Evolutionary conservation across 208 protist species (phyloP), one percentile per base, ranked within the genome.

Genomic region (Crithidia brevicula): DNA sequence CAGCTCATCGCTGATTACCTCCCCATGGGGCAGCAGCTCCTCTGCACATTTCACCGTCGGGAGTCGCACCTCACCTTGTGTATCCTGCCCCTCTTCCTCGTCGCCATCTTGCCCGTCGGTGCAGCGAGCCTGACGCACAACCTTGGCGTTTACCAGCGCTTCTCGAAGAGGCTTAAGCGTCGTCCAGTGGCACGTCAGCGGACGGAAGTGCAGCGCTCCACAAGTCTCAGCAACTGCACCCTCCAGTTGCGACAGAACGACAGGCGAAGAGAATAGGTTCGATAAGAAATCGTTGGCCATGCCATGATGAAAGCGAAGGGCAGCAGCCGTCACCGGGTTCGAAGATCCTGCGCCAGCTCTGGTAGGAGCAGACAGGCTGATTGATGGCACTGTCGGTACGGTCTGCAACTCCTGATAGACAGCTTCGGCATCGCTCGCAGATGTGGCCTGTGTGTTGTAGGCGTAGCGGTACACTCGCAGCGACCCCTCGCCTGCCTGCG

Each of bases 1-100:
- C 36, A 95, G 57, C 74, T 91, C 81, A 72, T 95, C 86, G 9
- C 82, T 50, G n/a, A 95, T 70, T 15, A 78, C 50, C 54, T 89
- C 79, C 13, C 80, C 86, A 40, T 81, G 59, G 3, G 77, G 72
- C 4, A 95, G 77, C 42, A 83, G 79, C n/a, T 72, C 42, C 31
- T 95, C 89, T 13, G 59, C 36, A 3, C 77, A 59, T 47, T 82
- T 79, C 25, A 85, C 81, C 4, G 78, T 69, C 0, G 75, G 84
- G 16, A 91, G 47, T 6, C 62, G 64, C 13, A 34, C 22, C 31
- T 23, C 65, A 47, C 11, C 50, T 9, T 8, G 47, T 20, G 27
- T 56, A 30, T 40, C 23, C 47, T 27, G 30, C 13, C 16, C 40
- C 23, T 46, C 33, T 18, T 72, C 58, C 25, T 6, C 25, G 33